Conservation (phyloP, 768 basidiomycete genomes). For the Leccinum imitatum region DNA sequence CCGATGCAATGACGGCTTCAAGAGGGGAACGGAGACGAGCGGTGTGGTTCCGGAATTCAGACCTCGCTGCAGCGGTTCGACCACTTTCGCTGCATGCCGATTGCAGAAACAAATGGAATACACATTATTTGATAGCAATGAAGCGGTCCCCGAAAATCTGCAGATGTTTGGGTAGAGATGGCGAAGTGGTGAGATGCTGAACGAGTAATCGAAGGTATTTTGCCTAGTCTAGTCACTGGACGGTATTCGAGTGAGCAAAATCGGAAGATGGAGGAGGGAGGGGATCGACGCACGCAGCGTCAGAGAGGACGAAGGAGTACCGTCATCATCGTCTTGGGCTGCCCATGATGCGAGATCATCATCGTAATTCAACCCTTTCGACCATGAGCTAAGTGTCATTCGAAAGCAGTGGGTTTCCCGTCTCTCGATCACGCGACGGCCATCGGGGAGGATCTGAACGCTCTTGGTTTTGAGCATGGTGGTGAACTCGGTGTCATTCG, state of each 20-base stretch:
- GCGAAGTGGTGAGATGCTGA: too few relatives aligned
- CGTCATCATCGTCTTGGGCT: slow-evolving; percentile 11
- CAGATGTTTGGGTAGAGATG: too few relatives aligned
- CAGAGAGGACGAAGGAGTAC: slow-evolving; percentile 9
- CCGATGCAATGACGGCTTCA: too few relatives aligned
- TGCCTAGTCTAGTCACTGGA: slow-evolving; percentile 66
- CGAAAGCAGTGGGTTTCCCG: slow-evolving; percentile 74
- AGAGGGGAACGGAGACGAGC: too few relatives aligned
- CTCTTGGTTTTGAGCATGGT: slow-evolving; percentile 89
- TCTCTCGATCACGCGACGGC: slow-evolving; percentile 83
- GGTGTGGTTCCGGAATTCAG: too few relatives aligned
- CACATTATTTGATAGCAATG: too few relatives aligned
- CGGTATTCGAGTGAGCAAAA: slow-evolving; percentile 27
- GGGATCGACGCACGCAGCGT: background rate
- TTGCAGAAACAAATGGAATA: too few relatives aligned
- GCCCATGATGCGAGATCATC: slow-evolving; percentile 34
- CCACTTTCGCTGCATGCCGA: too few relatives aligned
- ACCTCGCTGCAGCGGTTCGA: too few relatives aligned
- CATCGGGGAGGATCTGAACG: slow-evolving; percentile 87
- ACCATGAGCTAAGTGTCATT: slow-evolving; percentile 90
- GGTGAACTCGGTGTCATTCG: slow-evolving; percentile 58
- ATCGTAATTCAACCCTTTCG: slow-evolving; percentile 51
- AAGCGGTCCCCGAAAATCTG: too few relatives aligned
- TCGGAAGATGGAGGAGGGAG: slow-evolving; percentile 13
- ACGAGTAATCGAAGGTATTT: too few relatives aligned